A percentile compares a stretch with the other conserved stretches of the same genome.
Conservation (phyloP, 2,329 filamentous ascomycete genomes). For the Scedosporium boydii region DNA sequence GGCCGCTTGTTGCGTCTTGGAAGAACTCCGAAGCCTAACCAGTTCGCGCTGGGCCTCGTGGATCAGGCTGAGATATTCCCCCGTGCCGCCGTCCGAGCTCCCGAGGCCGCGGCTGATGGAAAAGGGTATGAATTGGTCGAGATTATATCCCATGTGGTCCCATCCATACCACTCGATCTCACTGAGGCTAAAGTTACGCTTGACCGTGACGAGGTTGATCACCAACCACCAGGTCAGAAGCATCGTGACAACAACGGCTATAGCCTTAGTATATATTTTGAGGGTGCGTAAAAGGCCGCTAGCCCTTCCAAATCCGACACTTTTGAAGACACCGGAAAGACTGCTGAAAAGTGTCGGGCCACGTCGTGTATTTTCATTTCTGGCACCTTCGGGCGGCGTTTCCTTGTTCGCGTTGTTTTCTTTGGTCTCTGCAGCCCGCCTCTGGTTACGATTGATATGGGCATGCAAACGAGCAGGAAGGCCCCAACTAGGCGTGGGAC, state of each 20-base stretch:
- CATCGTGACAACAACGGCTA: conserved; percentile 3
- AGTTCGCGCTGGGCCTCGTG: conserved; percentile 20
- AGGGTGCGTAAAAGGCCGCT: too few relatives aligned
- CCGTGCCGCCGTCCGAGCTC: background rate
- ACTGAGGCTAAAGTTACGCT: conserved; percentile 1
- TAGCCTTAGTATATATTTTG: background rate
- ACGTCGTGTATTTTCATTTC: too few relatives aligned
- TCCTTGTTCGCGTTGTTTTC: too few relatives aligned
- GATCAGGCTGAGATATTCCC: conserved; percentile 4
- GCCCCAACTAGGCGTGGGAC: background rate
- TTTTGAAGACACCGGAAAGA: too few relatives aligned
- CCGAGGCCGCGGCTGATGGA: background rate
- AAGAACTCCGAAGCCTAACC: conserved; percentile 17
- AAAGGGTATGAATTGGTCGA: conserved; percentile 19
- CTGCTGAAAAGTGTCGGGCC: too few relatives aligned
- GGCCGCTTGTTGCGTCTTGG: conserved; percentile 25
- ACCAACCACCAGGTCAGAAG: conserved; percentile 4
- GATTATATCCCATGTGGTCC: conserved; percentile 14
- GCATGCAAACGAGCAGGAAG: background rate
- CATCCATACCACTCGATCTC: conserved; percentile 16
- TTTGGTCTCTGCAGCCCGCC: background rate
- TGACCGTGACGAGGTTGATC: conserved; percentile 1
- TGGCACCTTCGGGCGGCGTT: too few relatives aligned
- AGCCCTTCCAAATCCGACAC: too few relatives aligned
- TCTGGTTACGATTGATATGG: background rate